Evolutionary conservation across 768 basidiomycete genomes (phyloP).

Genomic region (Mycena crocata): DNA sequence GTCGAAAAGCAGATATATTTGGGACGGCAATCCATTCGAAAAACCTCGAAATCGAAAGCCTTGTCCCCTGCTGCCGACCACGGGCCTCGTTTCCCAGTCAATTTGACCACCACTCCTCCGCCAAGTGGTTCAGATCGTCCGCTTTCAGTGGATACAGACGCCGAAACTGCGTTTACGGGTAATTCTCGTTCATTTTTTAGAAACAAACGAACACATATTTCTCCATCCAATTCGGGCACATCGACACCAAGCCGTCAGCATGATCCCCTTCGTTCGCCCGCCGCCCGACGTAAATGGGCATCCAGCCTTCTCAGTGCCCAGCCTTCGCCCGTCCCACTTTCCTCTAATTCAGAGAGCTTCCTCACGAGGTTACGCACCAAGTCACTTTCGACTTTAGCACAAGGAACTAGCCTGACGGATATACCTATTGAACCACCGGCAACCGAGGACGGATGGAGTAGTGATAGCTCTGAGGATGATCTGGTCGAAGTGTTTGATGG

Average conservation of each 20-base stretch:
- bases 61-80: conserved; percentile 8
- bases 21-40: conserved; percentile 81
- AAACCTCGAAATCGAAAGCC: conserved; percentile 55
- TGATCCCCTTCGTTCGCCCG: conserved; percentile 55
- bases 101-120: conserved; percentile 47
- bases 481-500: conserved; percentile 27
- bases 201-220: conserved; percentile 56
- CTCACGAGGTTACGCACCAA: conserved; percentile 55
- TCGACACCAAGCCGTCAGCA: conserved; percentile 44
- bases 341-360: conserved; percentile 43
- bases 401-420: conserved; percentile 48
- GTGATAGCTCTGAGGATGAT: conserved; percentile 67
- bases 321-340: conserved; percentile 8
- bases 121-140: conserved; percentile 62
- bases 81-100: conserved; percentile 26
- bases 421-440: conserved; percentile 33
- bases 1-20: conserved; percentile 86
- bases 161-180: conserved; percentile 75
- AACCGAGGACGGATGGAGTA: conserved; percentile 62
- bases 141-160: conserved; percentile 83
- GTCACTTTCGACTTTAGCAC: conserved; percentile 57
- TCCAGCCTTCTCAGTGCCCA: conserved; percentile 53
- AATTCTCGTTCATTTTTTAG: conserved; percentile 65
- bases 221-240: conserved; percentile 46
- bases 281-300: conserved; percentile 61